phyloP scores from a whole-genome alignment of 371 early-diverging fungal genomes.

The Mortierella sp. region DNA sequence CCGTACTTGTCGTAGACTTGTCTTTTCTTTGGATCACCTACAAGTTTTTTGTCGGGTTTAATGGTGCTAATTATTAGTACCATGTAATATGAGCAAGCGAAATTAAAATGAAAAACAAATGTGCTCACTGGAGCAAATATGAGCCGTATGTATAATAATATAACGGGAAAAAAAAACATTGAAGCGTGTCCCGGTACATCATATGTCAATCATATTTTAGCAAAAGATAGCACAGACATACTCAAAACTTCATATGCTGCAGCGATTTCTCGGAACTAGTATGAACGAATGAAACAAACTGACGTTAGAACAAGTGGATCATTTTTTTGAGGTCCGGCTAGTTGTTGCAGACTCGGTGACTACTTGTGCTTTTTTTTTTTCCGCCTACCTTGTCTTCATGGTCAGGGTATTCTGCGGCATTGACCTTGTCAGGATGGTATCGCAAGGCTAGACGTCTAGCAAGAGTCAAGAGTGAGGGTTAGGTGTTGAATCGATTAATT shows the following conservation, averaged over 20 bases:
- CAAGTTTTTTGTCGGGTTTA: background rate
- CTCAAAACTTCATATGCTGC: conserved; percentile 86
- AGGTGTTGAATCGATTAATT: background rate
- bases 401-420: conserved; percentile 50
- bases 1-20: conserved; percentile 93
- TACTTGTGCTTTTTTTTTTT: background rate
- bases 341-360: background rate
- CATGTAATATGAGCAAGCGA: conserved; percentile 12
- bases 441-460: conserved; percentile 75
- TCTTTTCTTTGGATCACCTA: conserved; percentile 83
- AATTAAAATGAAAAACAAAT: background rate
- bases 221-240: conserved; percentile 16
- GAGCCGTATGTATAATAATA: conserved; percentile 5
- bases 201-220: background rate
- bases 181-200: background rate
- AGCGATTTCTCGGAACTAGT: conserved; percentile 81
- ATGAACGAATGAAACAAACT: background rate
- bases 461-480: background rate
- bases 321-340: background rate
- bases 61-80: background rate
- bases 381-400: conserved; percentile 46
- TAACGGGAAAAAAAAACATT: background rate
- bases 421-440: conserved; percentile 85
- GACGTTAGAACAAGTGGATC: conserved; percentile 8
- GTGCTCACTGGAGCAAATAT: conserved; percentile 19